Base-by-base conservation (phyloP, 2,329 filamentous ascomycete genomes). In the Trichoderma oligosporum region DNA sequence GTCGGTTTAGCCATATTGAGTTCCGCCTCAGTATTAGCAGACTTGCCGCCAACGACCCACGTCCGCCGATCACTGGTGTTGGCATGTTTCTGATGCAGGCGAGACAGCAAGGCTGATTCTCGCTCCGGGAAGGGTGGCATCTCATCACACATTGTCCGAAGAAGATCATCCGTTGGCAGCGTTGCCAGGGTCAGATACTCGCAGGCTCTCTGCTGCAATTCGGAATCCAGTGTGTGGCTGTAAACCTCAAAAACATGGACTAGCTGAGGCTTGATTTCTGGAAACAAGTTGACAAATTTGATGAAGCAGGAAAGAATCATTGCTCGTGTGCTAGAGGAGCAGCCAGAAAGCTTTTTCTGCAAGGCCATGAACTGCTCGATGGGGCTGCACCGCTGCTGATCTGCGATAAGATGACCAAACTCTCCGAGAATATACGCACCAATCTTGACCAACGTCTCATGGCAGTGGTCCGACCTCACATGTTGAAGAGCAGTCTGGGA, bases 61-160 rank as follows among this genome's bases (percentile, higher is more conserved):
- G 94, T 97, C 61, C 93, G 84, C 75, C 95, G 95, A 72, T 99
- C 94, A 69, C 90, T 96, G 12, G 91, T 94, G 60, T 88, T 89
- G 46, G 88, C 89, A 67, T 95, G 91, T 76, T 96, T 97, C 73
- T 96, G 91, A 73, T 99, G 93, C 48, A 99, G 80, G 58, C 94
- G 83, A 36, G 93, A 97, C 9, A 99, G 79, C 25, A 99, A 78
- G 1, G 94, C 93, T 4, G 94, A 97, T 58, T 96, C 87, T 60
- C 95, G 82, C 71, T 99, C 92, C 0, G 94, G 95, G 74, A 97
- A 99, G 0, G 94, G 92, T 2, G 94, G 94, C 95, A 99, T 99
- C 71, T 99, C 94, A 65, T 99, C 94, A 71, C 92, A 96, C 5
- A 99, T 86, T 0, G 94, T 97, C 51, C 94, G 85, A 11, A 99